Percentiles rank a stretch among this genome's conserved stretches.
Evolutionary conservation across 768 basidiomycete genomes (phyloP).

Genomic region (Cyclocybe cylindracea): DNA sequence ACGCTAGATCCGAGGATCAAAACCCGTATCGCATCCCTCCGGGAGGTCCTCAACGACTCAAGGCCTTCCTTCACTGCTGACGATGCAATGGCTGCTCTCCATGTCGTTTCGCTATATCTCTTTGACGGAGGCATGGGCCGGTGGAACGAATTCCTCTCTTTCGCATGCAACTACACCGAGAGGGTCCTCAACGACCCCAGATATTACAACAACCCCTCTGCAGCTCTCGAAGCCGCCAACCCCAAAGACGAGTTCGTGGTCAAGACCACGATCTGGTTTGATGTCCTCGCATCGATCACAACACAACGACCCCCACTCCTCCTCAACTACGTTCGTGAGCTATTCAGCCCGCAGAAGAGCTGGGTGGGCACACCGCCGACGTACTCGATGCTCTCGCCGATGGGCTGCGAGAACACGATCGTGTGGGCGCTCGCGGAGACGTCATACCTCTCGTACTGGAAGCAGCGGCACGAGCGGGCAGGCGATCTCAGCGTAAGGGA

Average conservation of each 20-base stretch:
- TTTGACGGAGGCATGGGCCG: conserved; percentile 75
- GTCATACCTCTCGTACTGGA: conserved; percentile 67
- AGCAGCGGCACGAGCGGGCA: conserved; percentile 36
- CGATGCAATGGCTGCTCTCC: conserved; percentile 78
- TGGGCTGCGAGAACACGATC: conserved; percentile 83
- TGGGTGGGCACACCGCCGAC: conserved; percentile 40
- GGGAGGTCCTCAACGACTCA: conserved; percentile 12
- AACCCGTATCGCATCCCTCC: conserved; percentile 25
- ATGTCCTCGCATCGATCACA: conserved; percentile 79
- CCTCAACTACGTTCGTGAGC: conserved; percentile 49
- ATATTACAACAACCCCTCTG: conserved; percentile 41
- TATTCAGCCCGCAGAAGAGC: conserved; percentile 53
- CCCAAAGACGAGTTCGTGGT: conserved; percentile 70
- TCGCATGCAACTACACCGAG: conserved; percentile 60
- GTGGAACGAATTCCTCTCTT: conserved; percentile 67
- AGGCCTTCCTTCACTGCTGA: conserved; percentile 42
- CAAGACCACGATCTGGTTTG: conserved; percentile 87
- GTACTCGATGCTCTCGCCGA: conserved; percentile 77
- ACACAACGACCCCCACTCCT: conserved; percentile 60
- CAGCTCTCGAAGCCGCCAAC: conserved; percentile 41
- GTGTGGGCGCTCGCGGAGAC: conserved; percentile 81
- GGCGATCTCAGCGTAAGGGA: conserved; percentile 60
- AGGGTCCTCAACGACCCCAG: conserved; percentile 40
- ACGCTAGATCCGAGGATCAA: conserved; percentile 24
- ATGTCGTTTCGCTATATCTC: conserved; percentile 73